Evolutionary conservation across 2,329 filamentous ascomycete genomes (phyloP), one percentile per base, ranked within the genome.

Genomic region (Scedosporium boydii): DNA sequence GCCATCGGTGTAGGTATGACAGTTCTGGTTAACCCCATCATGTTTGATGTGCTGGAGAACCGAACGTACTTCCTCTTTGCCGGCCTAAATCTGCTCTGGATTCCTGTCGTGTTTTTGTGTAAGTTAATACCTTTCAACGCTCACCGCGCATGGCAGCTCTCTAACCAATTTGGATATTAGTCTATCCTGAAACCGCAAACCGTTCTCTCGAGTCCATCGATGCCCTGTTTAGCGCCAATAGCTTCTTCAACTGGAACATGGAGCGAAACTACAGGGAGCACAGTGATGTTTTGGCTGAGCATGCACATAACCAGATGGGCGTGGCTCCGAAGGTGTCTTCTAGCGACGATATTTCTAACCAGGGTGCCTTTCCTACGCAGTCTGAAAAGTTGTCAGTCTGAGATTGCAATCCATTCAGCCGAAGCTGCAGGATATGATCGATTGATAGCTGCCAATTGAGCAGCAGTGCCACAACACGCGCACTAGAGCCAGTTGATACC

Each of bases 1-100:
- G 82, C 83, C 18, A 77, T 83, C 63, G 83, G 82, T 44, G 78
- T 81, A 7, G 82, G 82, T 42, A 78, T 80, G 77, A 83, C 81
- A 1, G 75, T 76, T 2, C 72, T 83, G 57, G 77, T 83, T 64
- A 83, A 72, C 65, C 79, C 78, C 27, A 79, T 83, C 68, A 80
- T 84, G 76, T 79, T 83, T 63, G 70, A 67, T 51, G 70, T 70
- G n/a, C 66, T 82, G 23, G 72, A 75, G 64, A 79, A 74, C 65
- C 74, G 76, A 7, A 82, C 78, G 0, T 83, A 82, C 66, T 77
- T 82, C 65, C 73, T 83, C 58, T 81, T 83, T 60, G 80, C 76
- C 3, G 78, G 74, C 3, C 67, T 83, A 38, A 83, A 83, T 65
- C 67, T 83, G 10, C 65, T 82, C 6, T 81, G 77, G 72, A 75